Base-by-base conservation (phyloP, 2,329 filamentous ascomycete species). In the Trichophyton simii region DNA sequence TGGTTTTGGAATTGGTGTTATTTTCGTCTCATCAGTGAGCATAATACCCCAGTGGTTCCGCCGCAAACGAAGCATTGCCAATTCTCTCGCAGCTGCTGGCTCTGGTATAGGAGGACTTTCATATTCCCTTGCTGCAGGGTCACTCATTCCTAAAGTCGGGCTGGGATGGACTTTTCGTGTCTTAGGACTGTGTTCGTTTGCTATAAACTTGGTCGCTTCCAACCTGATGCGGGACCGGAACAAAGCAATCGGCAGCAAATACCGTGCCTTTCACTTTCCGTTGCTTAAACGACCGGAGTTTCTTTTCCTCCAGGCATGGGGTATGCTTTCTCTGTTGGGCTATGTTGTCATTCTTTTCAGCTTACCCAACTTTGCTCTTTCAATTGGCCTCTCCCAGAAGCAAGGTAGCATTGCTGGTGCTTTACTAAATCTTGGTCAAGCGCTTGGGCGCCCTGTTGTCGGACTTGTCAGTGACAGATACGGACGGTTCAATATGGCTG, bases 331-430 rank as follows among this genome's bases (percentile, higher is more conserved):
- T 58, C 83, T 86, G 78, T 73, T 88, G 4, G 85, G 82, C 4
- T 87, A 87, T 65, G 81, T 86, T 20, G 81, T 84, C 0, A 71
- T 87, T 1, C 75, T 87, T 1, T 88, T 86, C 72, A 83, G 80
- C 2, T 71, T 88, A 7, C 81, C 85, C 1, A 83, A 81, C 62
- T 87, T 85, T 67, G 83, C 83, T 0, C 73, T 78, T 5, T 78
- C 78, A 0, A 78, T 87, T 41, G 84, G 84, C 0, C 76, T 87
- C 3, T 77, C 76, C 0, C 73, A 82, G 1, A 73, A 79, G n/a
- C 83, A 87, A 68, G 84, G 82, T 0, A 80, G 80, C 13, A 75
- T 84, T 44, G 77, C 86, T n/a, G 80, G 80, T 3, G 85, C 85
- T 0, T 67, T 87, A 8, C 72, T 87, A 59, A 87, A 86, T 65